Percentiles rank a stretch among this genome's conserved stretches.
Evolutionary conservation across 2,329 filamentous ascomycete species (phyloP).

Genomic region (Thermomyces lanuginosus): DNA sequence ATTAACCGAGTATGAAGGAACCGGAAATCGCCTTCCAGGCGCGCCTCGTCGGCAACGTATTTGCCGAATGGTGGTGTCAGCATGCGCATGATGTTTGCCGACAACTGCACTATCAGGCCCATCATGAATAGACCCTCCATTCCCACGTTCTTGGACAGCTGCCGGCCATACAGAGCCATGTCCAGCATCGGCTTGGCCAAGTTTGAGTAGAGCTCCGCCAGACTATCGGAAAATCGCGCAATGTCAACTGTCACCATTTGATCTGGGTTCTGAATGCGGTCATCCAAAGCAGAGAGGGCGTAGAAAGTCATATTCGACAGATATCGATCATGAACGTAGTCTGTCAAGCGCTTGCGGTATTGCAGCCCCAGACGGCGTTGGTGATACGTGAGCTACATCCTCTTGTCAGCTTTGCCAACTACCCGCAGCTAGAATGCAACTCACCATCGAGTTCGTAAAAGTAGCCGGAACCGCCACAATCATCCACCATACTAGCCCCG

Average conservation of each 20-base stretch:
- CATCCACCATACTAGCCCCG: slow-evolving; percentile 96
- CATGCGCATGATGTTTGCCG: slow-evolving; percentile 80
- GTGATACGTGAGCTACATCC: slow-evolving; percentile 75
- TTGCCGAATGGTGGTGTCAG: slow-evolving; percentile 92
- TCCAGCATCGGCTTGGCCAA: slow-evolving; percentile 87
- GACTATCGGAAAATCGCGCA: slow-evolving; percentile 83
- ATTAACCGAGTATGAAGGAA: slow-evolving; percentile 91
- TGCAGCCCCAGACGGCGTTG: slow-evolving; percentile 87
- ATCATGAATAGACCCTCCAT: slow-evolving; percentile 92
- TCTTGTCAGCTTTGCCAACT: too few relatives aligned
- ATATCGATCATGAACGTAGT: slow-evolving; percentile 88
- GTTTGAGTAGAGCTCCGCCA: slow-evolving; percentile 92
- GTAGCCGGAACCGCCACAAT: slow-evolving; percentile 86
- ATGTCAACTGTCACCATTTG: slow-evolving; percentile 96
- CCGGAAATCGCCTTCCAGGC: slow-evolving; percentile 86
- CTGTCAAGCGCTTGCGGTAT: slow-evolving; percentile 85
- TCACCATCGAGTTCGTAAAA: slow-evolving; percentile 96
- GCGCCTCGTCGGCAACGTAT: slow-evolving; percentile 91
- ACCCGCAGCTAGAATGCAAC: too few relatives aligned
- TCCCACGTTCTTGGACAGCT: slow-evolving; percentile 83
- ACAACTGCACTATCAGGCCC: slow-evolving; percentile 83
- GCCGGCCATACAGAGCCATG: slow-evolving; percentile 94
- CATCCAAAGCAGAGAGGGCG: slow-evolving; percentile 82
- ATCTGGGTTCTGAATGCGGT: slow-evolving; percentile 96
- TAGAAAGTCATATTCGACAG: slow-evolving; percentile 97